Conservation (phyloP, 768 basidiomycete species). For the Terana coerulea region DNA sequence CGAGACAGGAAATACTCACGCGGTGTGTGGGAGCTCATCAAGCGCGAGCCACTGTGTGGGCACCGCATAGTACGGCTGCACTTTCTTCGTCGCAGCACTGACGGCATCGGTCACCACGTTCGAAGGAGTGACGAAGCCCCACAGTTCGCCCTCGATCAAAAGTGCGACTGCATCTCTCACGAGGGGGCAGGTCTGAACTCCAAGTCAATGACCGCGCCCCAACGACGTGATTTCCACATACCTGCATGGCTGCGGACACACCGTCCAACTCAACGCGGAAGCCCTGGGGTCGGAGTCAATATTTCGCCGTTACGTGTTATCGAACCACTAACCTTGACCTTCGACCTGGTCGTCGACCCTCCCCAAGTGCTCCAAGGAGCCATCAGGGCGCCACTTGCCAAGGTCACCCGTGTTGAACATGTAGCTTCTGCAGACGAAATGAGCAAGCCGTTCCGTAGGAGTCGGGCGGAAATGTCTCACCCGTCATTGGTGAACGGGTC, state of each 20-base stretch:
- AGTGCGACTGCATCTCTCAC: slow-evolving; percentile 47
- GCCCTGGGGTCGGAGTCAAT: slow-evolving; percentile 31
- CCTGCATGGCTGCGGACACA: slow-evolving; percentile 57
- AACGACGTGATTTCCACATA: slow-evolving; percentile 19
- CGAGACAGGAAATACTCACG: slow-evolving; percentile 30
- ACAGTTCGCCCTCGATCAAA: slow-evolving; percentile 48
- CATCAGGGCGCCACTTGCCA: slow-evolving; percentile 49
- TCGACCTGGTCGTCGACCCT: slow-evolving; percentile 62
- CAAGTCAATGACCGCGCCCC: not conserved
- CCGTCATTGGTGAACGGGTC: slow-evolving; percentile 51
- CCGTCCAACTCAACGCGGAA: slow-evolving; percentile 65
- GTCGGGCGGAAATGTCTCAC: slow-evolving; percentile 27
- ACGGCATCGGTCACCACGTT: slow-evolving; percentile 35
- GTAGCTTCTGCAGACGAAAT: slow-evolving; percentile 18
- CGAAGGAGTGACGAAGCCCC: slow-evolving; percentile 51
- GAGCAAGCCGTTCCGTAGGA: not conserved
- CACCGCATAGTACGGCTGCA: slow-evolving; percentile 59
- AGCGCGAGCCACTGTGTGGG: slow-evolving; percentile 43
- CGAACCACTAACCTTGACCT: slow-evolving; percentile 44
- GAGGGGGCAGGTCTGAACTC: slow-evolving; percentile 34
- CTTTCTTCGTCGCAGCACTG: slow-evolving; percentile 40
- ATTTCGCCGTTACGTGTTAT: not conserved
- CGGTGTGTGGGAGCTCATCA: slow-evolving; percentile 48
- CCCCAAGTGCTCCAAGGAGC: slow-evolving; percentile 54
- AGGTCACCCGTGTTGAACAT: slow-evolving; percentile 69